Conservation (phyloP, 805 yeast species). For the Cyberlindnera maritima region DNA sequence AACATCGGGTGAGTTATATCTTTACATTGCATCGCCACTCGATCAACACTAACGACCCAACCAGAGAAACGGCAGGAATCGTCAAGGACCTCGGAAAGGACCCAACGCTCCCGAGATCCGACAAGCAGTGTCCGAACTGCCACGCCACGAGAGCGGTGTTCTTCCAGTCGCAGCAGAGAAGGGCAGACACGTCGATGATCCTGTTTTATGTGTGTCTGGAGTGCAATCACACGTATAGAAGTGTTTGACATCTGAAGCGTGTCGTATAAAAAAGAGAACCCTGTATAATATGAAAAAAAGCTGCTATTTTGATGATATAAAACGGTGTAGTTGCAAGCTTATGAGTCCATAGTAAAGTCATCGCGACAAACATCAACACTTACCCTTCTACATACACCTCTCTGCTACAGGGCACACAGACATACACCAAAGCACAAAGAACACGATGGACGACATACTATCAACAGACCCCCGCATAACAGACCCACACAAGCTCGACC, state of each 20-base stretch:
- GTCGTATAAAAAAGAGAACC: too few relatives aligned
- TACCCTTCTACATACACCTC: too few relatives aligned
- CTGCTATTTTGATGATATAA: too few relatives aligned
- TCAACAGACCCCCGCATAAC: conserved; percentile 17
- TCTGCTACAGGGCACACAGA: too few relatives aligned
- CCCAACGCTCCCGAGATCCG: conserved; percentile 96
- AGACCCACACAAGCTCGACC: conserved; percentile 15
- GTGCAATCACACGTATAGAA: conserved; percentile 67
- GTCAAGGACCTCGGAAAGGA: conserved; percentile 94
- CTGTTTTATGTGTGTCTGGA: conserved; percentile 87
- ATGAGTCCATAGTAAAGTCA: too few relatives aligned
- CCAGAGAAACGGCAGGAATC: conserved; percentile 86
- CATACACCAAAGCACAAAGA: neutral
- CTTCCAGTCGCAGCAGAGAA: conserved; percentile 93
- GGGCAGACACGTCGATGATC: conserved; percentile 94
- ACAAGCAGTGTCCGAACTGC: conserved; percentile 90
- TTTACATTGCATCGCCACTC: too few relatives aligned
- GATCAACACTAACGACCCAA: neutral
- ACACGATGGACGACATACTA: conserved; percentile 2
- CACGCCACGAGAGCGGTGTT: conserved; percentile 88
- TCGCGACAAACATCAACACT: too few relatives aligned
- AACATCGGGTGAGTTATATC: conserved; percentile 54
- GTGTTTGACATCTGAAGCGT: too few relatives aligned
- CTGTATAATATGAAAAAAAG: too few relatives aligned
- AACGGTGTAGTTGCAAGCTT: too few relatives aligned